A percentile compares a stretch with the other conserved stretches of the same genome.
Evolutionary conservation across 805 yeast genomes (phyloP).

Genomic region (Cyberlindnera nakhonratchasimensis): DNA sequence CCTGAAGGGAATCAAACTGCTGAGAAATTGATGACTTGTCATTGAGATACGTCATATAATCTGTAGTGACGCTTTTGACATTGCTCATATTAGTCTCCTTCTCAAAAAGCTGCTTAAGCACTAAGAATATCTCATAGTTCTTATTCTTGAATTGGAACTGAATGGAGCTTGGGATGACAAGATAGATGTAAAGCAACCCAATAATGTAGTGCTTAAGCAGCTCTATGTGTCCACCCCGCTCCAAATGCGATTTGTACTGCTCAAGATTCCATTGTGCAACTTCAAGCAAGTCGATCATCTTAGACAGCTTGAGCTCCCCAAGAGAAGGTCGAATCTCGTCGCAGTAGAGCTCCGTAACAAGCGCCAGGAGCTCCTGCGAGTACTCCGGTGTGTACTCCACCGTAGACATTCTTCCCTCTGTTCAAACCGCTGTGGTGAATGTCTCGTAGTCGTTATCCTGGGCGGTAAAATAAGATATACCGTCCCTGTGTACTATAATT

Average conservation of each 20-base stretch:
- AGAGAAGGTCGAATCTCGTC: slow-evolving; percentile 32
- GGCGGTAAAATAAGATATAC: no score
- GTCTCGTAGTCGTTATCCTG: no score
- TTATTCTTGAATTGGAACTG: slow-evolving; percentile 40
- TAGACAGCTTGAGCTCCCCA: slow-evolving; percentile 33
- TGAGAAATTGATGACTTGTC: slow-evolving; percentile 11
- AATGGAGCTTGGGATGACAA: slow-evolving; percentile 37
- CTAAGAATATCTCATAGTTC: slow-evolving; percentile 35
- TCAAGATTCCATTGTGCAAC: slow-evolving; percentile 35
- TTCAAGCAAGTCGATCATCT: slow-evolving; percentile 36
- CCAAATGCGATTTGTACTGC: slow-evolving; percentile 26
- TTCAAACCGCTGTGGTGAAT: not conserved
- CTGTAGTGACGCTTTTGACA: slow-evolving; percentile 34
- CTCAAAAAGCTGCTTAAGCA: slow-evolving; percentile 34
- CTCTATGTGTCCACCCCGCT: slow-evolving; percentile 23
- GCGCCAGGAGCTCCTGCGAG: slow-evolving; percentile 34
- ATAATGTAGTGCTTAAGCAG: slow-evolving; percentile 34
- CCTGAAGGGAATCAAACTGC: slow-evolving; percentile 5
- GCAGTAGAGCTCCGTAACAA: slow-evolving; percentile 30
- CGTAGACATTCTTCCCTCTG: slow-evolving; percentile 4
- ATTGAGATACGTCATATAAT: slow-evolving; percentile 31
- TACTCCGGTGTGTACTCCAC: slow-evolving; percentile 36
- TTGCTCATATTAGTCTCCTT: slow-evolving; percentile 38
- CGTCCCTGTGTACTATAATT: no score
- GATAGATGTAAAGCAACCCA: slow-evolving; percentile 35